A percentile compares a stretch with the other conserved stretches of the same genome.
phyloP scores from a whole-genome alignment of 2,329 filamentous ascomycete genomes.

The Fusarium siculi region DNA sequence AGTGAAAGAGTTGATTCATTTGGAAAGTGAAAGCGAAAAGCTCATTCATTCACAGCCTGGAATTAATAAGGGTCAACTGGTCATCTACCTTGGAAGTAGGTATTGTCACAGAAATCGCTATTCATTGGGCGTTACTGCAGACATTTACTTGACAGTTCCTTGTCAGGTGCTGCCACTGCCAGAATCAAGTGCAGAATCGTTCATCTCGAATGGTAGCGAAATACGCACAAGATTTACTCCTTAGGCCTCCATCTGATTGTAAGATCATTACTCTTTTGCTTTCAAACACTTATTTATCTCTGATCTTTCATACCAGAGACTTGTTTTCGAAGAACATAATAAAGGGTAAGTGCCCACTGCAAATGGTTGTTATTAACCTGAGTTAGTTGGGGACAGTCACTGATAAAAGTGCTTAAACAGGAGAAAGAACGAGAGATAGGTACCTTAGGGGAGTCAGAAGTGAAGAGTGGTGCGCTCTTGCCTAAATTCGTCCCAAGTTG shows the following conservation, averaged over 20 bases:
- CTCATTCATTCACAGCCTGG: not conserved
- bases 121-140: conserved; percentile 3
- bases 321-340: not conserved
- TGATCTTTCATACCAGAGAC: not conserved
- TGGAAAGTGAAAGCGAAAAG: conserved; percentile 7
- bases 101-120: not conserved
- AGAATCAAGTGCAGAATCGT: conserved; percentile 3
- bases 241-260: not conserved
- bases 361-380: not conserved
- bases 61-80: not conserved
- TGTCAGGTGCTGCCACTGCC: conserved; percentile 36
- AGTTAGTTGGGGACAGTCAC: not conserved
- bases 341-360: conserved; percentile 11
- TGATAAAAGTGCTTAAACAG: not conserved
- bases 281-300: not conserved
- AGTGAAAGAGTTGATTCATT: conserved; percentile 27
- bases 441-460: not conserved
- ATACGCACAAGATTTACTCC: conserved; percentile 4
- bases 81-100: not conserved
- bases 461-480: conserved; percentile 13
- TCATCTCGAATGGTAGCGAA: not conserved
- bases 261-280: not conserved
- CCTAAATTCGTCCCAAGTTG: conserved; percentile 14
- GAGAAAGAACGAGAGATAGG: conserved; percentile 9
- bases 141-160: conserved; percentile 11